Evolutionary conservation across 352 stramenopile genomes (phyloP), one percentile per base, ranked within the genome.

Genomic region (Globisporangium cylindrosporum): DNA sequence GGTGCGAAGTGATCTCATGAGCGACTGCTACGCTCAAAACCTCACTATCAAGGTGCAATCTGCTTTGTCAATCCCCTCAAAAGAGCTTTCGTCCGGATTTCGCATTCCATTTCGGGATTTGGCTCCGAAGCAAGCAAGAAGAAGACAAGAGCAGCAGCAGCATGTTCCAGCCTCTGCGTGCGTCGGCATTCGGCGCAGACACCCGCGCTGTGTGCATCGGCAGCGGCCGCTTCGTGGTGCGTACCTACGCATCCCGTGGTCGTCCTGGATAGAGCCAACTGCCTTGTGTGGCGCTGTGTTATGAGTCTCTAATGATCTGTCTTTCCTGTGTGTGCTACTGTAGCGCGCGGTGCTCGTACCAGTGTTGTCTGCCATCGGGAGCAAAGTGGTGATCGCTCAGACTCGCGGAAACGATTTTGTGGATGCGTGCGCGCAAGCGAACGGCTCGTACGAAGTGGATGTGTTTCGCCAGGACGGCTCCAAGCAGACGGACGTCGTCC

Each of bases 161-260:
- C n/a, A 65, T 65, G 73, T 82, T 82, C 71, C 49, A 62, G 27
- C 73, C 75, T 18, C 36, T 82, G 12, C 73, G 54, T 41, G 66
- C 58, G 14, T 60, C 59, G 12, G 24, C 64, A 4, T 73, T 72
- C 67, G 71, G 73, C 34, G 69, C 71, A 15, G 55, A 70, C 58
- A 79, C 71, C 20, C 71, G 62, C 3, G 63, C 80, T 29, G 71
- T 94, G 24, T 90, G 81, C 78, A 83, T 94, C 51, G 86, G 86
- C 63, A 84, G 74, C 55, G 86, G 86, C 14, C 80, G 86, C 68
- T 94, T 94, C 69, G 59, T 93, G 69, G 83, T 91, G 22, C 48
- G 61, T 59, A 14, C 6, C 1, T 49, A n/a, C 41, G 41, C 41
- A n/a, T 49, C 3, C 9, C 20, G 0, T 22, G 4, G 25, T 5